phyloP scores from a whole-genome alignment of 1,139 yeast species.

The Komagataea norvegica region DNA sequence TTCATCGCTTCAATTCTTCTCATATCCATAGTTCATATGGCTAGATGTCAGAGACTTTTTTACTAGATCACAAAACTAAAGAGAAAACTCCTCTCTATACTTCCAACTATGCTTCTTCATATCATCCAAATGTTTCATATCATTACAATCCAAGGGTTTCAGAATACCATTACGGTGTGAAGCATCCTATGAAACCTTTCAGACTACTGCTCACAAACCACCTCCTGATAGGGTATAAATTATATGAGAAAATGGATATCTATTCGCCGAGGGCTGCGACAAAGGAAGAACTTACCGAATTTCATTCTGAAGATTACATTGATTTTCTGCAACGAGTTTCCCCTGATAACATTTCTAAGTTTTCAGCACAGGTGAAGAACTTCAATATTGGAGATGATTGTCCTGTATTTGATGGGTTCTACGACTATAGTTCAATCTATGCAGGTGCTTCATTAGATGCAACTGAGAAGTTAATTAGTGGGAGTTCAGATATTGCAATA shows the following conservation, averaged over 20 bases:
- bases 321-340: conserved; percentile 75
- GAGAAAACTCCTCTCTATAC: conserved; percentile 58
- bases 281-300: conserved; percentile 66
- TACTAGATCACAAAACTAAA: conserved; percentile 52
- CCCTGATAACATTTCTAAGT: conserved; percentile 67
- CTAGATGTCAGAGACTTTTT: conserved; percentile 30
- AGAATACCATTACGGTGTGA: conserved; percentile 82
- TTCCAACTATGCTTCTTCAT: conserved; percentile 28
- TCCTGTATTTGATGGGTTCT: conserved; percentile 94
- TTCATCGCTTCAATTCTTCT: not conserved
- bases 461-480: conserved; percentile 72
- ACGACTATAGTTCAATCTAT: conserved; percentile 78
- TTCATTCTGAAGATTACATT: conserved; percentile 86
- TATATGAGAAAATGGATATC: conserved; percentile 86
- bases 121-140: conserved; percentile 66
- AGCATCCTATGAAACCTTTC: conserved; percentile 99
- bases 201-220: conserved; percentile 92
- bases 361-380: conserved; percentile 57
- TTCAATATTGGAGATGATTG: conserved; percentile 97
- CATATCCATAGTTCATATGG: not conserved
- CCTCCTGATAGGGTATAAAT: conserved; percentile 75
- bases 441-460: conserved; percentile 96
- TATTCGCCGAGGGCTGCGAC: conserved; percentile 83
- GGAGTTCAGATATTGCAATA: conserved; percentile 91
- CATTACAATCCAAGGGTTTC: conserved; percentile 84